Evolutionary conservation across 495 filamentous ascomycete genomes (phyloP).

Genomic region (Emericellopsis terricola): DNA sequence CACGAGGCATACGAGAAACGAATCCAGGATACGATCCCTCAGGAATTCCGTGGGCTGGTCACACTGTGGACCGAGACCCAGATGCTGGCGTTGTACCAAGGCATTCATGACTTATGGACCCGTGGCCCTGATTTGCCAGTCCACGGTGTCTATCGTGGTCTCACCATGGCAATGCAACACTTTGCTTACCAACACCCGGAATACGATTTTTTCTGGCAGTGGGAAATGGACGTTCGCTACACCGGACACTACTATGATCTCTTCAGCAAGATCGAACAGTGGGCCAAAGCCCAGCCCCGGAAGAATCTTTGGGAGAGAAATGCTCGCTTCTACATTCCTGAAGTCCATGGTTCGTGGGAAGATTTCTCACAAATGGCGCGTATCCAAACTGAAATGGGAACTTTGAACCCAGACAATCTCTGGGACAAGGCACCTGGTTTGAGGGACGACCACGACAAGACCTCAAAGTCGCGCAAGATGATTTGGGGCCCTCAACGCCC

Average conservation of each 20-base stretch:
- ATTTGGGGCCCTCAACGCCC: slow-evolving; percentile 80
- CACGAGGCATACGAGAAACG: slow-evolving; percentile 32
- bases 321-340: slow-evolving; percentile 76
- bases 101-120: slow-evolving; percentile 52
- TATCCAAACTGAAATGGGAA: slow-evolving; percentile 73
- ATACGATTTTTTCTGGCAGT: slow-evolving; percentile 95
- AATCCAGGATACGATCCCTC: slow-evolving; percentile 55
- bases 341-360: slow-evolving; percentile 77
- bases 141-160: slow-evolving; percentile 78
- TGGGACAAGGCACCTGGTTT: slow-evolving; percentile 32
- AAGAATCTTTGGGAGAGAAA: slow-evolving; percentile 93
- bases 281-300: slow-evolving; percentile 69
- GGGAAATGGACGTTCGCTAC: slow-evolving; percentile 95
- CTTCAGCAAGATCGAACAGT: slow-evolving; percentile 52
- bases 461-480: slow-evolving; percentile 36
- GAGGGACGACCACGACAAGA: slow-evolving; percentile 10
- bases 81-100: slow-evolving; percentile 77
- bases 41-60: slow-evolving; percentile 75
- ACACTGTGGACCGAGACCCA: slow-evolving; percentile 85
- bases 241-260: slow-evolving; percentile 94
- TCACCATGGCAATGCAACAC: slow-evolving; percentile 86
- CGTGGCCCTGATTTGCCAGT: slow-evolving; percentile 51
- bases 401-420: slow-evolving; percentile 51
- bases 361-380: slow-evolving; percentile 88
- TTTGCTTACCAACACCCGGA: slow-evolving; percentile 82